Evolutionary conservation across 179 eudicot species (phyloP).

Genomic region (Pouteria campechiana): DNA sequence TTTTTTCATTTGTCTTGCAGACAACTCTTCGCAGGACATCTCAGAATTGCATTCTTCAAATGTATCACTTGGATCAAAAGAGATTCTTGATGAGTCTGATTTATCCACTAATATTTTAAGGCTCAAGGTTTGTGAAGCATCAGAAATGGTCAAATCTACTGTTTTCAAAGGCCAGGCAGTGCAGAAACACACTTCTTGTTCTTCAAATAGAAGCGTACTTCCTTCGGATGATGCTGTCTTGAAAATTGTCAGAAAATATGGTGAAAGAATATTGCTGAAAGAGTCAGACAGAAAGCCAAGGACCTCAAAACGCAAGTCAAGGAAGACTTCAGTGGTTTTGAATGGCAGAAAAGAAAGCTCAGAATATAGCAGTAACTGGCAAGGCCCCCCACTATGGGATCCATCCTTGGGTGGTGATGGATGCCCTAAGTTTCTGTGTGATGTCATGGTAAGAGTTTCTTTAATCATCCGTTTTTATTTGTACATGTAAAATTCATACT

Average conservation of each 20-base stretch:
- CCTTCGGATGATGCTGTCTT: constrained; percentile 32
- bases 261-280: constrained; percentile 54
- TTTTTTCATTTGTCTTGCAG: constrained; percentile 31
- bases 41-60: constrained; percentile 13
- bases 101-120: constrained; percentile 24
- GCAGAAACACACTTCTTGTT: constrained; percentile 16
- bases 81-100: constrained; percentile 45
- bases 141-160: constrained; percentile 35
- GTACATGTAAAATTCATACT: background rate
- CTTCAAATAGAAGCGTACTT: constrained; percentile 11
- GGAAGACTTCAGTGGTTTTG: constrained; percentile 21
- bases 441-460: constrained; percentile 89
- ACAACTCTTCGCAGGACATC: constrained; percentile 14
- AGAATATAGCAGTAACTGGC: constrained; percentile 45
- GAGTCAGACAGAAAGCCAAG: constrained; percentile 74
- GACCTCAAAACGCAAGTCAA: constrained; percentile 60
- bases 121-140: constrained; percentile 44
- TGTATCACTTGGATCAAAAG: constrained; percentile 54
- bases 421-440: constrained; percentile 87
- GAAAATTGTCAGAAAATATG: constrained; percentile 45
- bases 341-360: constrained; percentile 19
- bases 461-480: background rate
- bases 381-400: constrained; percentile 91
- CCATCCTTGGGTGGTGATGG: constrained; percentile 62
- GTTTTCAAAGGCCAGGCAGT: constrained; percentile 15